phyloP scores from a whole-genome alignment of 1,284 basidiomycete species.

The Cutaneotrichosporon mucoides region DNA sequence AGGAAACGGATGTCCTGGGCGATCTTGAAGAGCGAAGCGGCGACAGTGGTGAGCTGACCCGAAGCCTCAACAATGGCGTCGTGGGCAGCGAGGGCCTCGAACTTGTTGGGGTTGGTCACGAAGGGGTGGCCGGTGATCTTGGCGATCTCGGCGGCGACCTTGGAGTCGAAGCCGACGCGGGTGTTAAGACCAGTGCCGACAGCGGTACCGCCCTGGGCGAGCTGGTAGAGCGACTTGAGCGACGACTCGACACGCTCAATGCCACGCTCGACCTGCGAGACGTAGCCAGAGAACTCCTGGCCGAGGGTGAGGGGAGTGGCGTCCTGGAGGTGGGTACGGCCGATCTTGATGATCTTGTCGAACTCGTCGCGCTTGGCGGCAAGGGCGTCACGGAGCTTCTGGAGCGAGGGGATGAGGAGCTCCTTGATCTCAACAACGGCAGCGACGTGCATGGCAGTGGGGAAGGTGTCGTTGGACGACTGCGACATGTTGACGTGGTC shows the following conservation, averaged over 20 bases:
- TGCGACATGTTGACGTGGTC: slow-evolving; percentile 99
- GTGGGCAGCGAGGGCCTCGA: slow-evolving; percentile 93
- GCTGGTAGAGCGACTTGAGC: slow-evolving; percentile 78
- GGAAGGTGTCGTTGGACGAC: slow-evolving; percentile 99
- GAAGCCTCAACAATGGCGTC: slow-evolving; percentile 97
- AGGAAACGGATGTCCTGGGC: slow-evolving; percentile 99
- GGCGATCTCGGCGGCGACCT: slow-evolving; percentile 87
- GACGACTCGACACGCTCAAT: slow-evolving; percentile 80
- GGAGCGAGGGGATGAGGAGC: slow-evolving; percentile 79
- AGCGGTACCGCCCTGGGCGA: slow-evolving; percentile 98
- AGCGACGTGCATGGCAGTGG: slow-evolving; percentile 98
- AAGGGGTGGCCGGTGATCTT: slow-evolving; percentile 88
- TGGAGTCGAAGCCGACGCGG: slow-evolving; percentile 91
- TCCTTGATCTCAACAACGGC: slow-evolving; percentile 83
- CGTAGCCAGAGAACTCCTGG: slow-evolving; percentile 98
- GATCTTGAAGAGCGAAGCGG: slow-evolving; percentile 97
- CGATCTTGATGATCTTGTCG: slow-evolving; percentile 95
- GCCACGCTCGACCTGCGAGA: slow-evolving; percentile 87
- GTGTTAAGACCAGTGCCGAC: slow-evolving; percentile 99
- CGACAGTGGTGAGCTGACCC: slow-evolving; percentile 91
- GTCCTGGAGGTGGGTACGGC: slow-evolving; percentile 96
- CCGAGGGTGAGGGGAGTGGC: slow-evolving; percentile 96
- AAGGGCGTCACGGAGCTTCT: slow-evolving; percentile 76
- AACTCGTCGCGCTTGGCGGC: slow-evolving; percentile 76
- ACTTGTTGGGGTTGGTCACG: slow-evolving; percentile 98